Base-by-base conservation (phyloP, 2,329 filamentous ascomycete species). In the Talaromyces albobiverticillius region DNA sequence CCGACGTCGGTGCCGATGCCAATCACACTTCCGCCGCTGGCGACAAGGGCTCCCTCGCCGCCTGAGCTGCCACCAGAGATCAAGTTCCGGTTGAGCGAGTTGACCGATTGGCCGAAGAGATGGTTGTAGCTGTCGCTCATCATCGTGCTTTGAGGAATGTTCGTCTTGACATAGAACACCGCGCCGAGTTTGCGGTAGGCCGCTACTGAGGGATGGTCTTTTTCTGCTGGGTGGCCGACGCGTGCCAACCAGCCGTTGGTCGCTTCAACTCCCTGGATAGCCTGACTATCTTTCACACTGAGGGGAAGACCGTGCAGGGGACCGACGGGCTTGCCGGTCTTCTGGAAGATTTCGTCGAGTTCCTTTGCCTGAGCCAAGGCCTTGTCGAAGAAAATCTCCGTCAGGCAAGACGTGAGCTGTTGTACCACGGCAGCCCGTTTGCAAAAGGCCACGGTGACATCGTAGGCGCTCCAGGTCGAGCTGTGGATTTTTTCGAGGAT, bases 1-100 rank as follows among this genome's bases (percentile, higher is more conserved):
- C 78, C 79, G 52, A 87, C 85, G 56, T 87, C 84, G 0, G 83
- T 86, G 0, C 82, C 83, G 11, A 86, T 75, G 1, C 85, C 85
- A 2, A 87, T 62, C 52, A 82, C 72, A 26, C 74, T 79, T 0
- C 83, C 84, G 20, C 77, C 74, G 73, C 87, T 77, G 2, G 79
- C 80, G 16, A 87, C 61, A 9, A 86, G 66, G 0, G 80, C 82
- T 0, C 78, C 84, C 64, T 88, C 85, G 10, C 87, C 87, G 13
- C 86, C 86, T 0, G 81, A 83, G 7, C 79, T 83, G 1, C 87
- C 86, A 4, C 87, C 87, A 0, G 83, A 77, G 0, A 81, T 83
- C 25, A 85, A 72, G 16, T 76, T 70, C 1, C 81, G 76, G 56
- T 87, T 87, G 54, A 79, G 73, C 0, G 87, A 87, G 62, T 87